These are phyloP conservation scores for Coemansia guatemalensis DNA, from an alignment of 192 early-diverging fungal genomes.

Conservation along the genomic window DNA sequence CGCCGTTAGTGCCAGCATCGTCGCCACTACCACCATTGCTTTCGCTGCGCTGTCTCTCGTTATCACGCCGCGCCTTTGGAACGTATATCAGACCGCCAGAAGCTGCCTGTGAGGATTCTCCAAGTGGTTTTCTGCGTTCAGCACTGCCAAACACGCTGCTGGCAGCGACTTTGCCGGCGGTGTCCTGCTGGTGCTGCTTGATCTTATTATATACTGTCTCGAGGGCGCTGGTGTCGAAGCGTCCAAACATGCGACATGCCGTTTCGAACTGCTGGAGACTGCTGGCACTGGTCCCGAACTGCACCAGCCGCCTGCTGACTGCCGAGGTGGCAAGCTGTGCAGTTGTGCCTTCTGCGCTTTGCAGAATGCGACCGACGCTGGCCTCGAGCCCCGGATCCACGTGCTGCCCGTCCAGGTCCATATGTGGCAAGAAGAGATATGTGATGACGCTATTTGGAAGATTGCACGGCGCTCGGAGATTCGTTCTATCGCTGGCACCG, in stretches of 20 bases:
- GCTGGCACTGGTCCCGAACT: constrained; percentile 25
- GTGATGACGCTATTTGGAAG: background rate
- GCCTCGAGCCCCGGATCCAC: constrained; percentile 27
- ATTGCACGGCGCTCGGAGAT: background rate
- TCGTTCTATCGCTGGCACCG: too few relatives aligned
- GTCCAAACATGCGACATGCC: constrained; percentile 48
- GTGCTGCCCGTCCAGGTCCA: constrained; percentile 28
- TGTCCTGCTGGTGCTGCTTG: constrained; percentile 11
- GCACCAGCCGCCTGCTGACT: constrained; percentile 36
- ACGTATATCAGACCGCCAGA: constrained; percentile 42
- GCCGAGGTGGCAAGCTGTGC: constrained; percentile 19
- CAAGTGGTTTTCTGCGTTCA: background rate
- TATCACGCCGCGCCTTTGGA: constrained; percentile 22
- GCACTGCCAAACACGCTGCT: constrained; percentile 15
- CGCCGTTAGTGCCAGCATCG: background rate
- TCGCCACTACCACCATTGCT: background rate
- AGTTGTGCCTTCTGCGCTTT: constrained; percentile 10
- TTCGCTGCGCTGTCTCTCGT: background rate
- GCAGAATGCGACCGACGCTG: constrained; percentile 22
- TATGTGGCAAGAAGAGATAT: background rate
- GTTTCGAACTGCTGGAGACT: constrained; percentile 32
- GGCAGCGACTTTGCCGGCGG: background rate
- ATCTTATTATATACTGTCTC: constrained; percentile 23
- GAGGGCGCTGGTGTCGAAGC: constrained; percentile 32
- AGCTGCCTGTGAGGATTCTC: background rate